Conservation (phyloP, 1,284 basidiomycete species). For the Pseudozyma flocculosa region DNA sequence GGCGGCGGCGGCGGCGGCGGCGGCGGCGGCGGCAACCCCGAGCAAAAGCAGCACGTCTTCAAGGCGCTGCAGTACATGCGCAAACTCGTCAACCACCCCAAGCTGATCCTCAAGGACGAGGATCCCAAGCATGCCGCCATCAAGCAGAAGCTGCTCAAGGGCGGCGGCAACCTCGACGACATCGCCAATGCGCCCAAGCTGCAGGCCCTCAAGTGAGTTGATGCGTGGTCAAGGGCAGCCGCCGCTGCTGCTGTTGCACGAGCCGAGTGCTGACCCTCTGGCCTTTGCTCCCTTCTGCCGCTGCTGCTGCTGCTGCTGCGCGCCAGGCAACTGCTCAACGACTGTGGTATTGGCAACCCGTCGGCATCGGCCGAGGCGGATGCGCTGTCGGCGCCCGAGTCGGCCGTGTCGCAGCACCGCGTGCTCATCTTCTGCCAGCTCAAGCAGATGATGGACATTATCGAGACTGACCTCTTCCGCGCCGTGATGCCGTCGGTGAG, state of each 20-base stretch:
- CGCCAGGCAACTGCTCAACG: conserved; percentile 82
- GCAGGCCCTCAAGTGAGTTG: conserved; percentile 76
- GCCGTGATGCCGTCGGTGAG: conserved; percentile 89
- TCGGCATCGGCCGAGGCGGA: conserved; percentile 61
- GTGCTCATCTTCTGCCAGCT: conserved; percentile 99
- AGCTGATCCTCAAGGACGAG: conserved; percentile 43
- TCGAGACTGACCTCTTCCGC: conserved; percentile 90
- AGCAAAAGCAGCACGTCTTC: conserved; percentile 58
- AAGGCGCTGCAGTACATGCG: conserved; percentile 84
- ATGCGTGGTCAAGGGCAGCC: too few relatives aligned
- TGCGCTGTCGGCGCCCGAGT: conserved; percentile 61
- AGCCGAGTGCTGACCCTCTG: too few relatives aligned
- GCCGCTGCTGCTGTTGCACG: too few relatives aligned
- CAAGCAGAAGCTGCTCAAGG: conserved; percentile 63
- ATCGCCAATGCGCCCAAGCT: conserved; percentile 92
- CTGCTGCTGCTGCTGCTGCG: conserved; percentile 13
- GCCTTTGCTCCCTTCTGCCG: too few relatives aligned
- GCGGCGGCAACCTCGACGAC: conserved; percentile 66
- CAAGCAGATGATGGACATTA: conserved; percentile 98
- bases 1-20: conserved; percentile 62
- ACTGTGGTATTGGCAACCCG: conserved; percentile 85
- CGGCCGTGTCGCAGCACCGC: conserved; percentile 82
- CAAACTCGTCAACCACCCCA: conserved; percentile 97
- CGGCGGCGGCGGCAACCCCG: conserved; percentile 58
- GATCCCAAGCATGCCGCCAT: conserved; percentile 64